Base-by-base conservation (phyloP, 1,284 basidiomycete genomes). In the Sanguinoderma infundibulare region DNA sequence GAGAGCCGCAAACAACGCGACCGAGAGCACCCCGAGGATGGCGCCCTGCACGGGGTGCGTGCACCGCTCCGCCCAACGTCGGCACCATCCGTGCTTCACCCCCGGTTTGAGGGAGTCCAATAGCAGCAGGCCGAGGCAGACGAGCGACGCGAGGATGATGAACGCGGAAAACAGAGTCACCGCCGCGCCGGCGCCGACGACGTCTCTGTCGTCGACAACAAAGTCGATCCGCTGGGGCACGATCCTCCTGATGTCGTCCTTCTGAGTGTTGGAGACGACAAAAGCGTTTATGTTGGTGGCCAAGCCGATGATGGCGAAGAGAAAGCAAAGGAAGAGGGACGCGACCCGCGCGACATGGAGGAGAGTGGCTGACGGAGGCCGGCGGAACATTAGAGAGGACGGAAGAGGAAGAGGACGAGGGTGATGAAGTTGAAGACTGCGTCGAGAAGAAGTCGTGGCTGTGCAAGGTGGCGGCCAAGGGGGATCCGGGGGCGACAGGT, bases 1-100 rank as follows among this genome's bases (percentile, higher is more conserved):
- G 55, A 83, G 74, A 22, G 79, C 73, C 5, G 82, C 85, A 67
- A 89, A 78, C 46, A 88, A 73, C 79, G 83, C 84, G 5, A 79
- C 35, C 26, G 78, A 74, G 61, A 78, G 78, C 70, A 87, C 79
- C 22, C 76, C 69, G 51, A 87, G 76, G 24, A 78, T 74, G 71
- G 83, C 79, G 36, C 77, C 53, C 46, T 73, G 70, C 20, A 77
- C 59, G 36, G 63, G 67, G 42, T 72, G 71, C 17, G 67, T 63
- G 57, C 67, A 67, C n/a, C n/a, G n/a, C n/a, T n/a, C n/a, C n/a
- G n/a, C n/a, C n/a, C n/a, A n/a, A n/a, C 44, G 64, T 50, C 34
- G 53, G 20, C n/a, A 32, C n/a, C 53, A 42, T 12, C 20, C 44
- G 54, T 44, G 24, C 49, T 47, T 50, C 35, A 24, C 26, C 44